Conservation (phyloP, 257 asterid genomes). For the Solanum chilense region DNA sequence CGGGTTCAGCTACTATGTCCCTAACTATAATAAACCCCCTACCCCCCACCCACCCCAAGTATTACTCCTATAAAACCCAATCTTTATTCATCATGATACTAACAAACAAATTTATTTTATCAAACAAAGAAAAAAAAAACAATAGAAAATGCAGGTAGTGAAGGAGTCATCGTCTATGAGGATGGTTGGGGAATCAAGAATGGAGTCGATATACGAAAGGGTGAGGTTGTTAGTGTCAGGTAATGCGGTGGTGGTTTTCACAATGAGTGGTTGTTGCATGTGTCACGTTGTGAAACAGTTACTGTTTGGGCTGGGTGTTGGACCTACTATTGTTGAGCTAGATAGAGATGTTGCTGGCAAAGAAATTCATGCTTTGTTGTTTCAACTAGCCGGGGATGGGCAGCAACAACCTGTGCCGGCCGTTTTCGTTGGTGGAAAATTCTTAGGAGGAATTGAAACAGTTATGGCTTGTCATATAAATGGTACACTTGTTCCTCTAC, state of each 20-base stretch:
- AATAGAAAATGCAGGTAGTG: slow-evolving; percentile 36
- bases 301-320: slow-evolving; percentile 79
- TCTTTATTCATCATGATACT: background rate
- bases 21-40: background rate
- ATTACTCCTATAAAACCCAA: background rate
- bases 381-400: slow-evolving; percentile 22
- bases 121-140: no score
- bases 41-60: background rate
- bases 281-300: slow-evolving; percentile 85
- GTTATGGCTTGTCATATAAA: slow-evolving; percentile 77
- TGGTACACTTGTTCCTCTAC: slow-evolving; percentile 78
- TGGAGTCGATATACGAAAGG: slow-evolving; percentile 43
- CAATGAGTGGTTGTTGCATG: slow-evolving; percentile 81
- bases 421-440: slow-evolving; percentile 75
- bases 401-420: slow-evolving; percentile 50
- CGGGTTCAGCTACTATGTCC: slow-evolving; percentile 3
- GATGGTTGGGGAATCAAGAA: slow-evolving; percentile 2
- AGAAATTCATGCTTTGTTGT: slow-evolving; percentile 42
- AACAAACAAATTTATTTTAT: background rate
- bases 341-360: slow-evolving; percentile 51
- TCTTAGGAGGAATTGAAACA: slow-evolving; percentile 67
- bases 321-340: slow-evolving; percentile 70
- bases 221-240: slow-evolving; percentile 36
- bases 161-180: slow-evolving; percentile 20
- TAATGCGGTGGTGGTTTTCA: slow-evolving; percentile 84